These are phyloP conservation scores for Gomphus sp. DNA, from an alignment of 1,284 basidiomycete genomes.

Conservation along the genomic window DNA sequence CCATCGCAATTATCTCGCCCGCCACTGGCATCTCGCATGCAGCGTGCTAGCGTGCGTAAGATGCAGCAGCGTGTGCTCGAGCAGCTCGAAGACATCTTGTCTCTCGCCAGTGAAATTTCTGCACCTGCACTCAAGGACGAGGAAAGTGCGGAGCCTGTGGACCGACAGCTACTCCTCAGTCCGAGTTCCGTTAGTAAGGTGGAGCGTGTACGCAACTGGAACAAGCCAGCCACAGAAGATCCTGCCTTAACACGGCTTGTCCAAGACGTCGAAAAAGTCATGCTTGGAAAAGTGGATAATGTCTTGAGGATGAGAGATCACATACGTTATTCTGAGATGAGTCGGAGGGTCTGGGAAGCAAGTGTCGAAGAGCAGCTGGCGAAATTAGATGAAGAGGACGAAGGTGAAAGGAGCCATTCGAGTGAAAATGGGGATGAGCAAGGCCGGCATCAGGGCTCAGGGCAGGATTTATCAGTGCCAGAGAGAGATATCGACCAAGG, in stretches of 20 bases:
- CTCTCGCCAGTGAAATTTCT: constrained; percentile 74
- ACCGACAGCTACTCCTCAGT: constrained; percentile 85
- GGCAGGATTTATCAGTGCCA: not conserved
- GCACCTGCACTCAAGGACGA: constrained; percentile 89
- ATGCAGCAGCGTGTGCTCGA: constrained; percentile 75
- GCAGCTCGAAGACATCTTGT: constrained; percentile 78
- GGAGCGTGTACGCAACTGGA: constrained; percentile 75
- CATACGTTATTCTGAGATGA: constrained; percentile 95
- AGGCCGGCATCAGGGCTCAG: not conserved
- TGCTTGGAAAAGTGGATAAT: constrained; percentile 90
- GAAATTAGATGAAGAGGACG: constrained; percentile 41
- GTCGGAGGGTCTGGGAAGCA: constrained; percentile 95
- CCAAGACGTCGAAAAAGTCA: constrained; percentile 80
- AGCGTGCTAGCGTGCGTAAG: constrained; percentile 72
- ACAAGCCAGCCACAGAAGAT: constrained; percentile 78
- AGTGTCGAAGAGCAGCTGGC: constrained; percentile 66
- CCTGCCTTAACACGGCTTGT: constrained; percentile 74
- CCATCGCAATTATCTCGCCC: constrained; percentile 64
- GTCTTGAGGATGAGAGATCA: constrained; percentile 97
- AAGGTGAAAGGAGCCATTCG: constrained; percentile 31
- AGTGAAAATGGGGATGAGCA: constrained; percentile 20
- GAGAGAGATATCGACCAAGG: constrained; percentile 22
- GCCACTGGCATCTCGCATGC: constrained; percentile 53
- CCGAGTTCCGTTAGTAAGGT: constrained; percentile 80
- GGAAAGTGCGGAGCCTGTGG: constrained; percentile 83